Conservation (phyloP, 2,329 filamentous ascomycete species). For the Alternaria ethzedia region DNA sequence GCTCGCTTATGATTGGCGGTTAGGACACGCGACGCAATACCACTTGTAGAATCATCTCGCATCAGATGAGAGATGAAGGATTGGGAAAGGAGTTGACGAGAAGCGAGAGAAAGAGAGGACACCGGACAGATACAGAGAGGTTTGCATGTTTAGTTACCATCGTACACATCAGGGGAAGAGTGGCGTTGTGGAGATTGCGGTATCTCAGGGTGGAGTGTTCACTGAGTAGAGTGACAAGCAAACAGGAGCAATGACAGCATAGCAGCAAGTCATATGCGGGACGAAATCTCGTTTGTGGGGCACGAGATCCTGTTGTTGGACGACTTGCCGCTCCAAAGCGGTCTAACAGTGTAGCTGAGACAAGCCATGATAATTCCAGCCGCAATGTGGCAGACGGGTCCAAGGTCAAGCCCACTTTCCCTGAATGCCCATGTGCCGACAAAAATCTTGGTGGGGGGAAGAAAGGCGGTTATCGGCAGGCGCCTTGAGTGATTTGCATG, state of each 20-base stretch:
- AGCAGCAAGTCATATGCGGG: background rate
- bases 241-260: background rate
- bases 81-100: background rate
- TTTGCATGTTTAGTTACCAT: background rate
- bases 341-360: background rate
- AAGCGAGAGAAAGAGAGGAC: background rate
- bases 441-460: background rate
- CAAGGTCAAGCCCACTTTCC: background rate
- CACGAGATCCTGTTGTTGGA: constrained; percentile 1
- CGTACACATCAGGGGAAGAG: background rate
- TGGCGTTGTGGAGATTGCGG: background rate
- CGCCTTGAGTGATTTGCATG: constrained; percentile 3
- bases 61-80: background rate
- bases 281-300: background rate
- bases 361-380: background rate
- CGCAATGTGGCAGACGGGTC: background rate
- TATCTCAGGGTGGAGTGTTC: background rate
- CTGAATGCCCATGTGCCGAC: constrained; percentile 6
- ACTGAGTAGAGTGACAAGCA: background rate
- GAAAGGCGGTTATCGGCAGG: constrained; percentile 6
- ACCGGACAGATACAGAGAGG: background rate
- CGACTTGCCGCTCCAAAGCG: constrained; percentile 1
- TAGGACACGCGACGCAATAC: background rate
- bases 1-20: background rate
- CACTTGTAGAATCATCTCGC: background rate